Percentiles rank a stretch among this genome's conserved stretches.
phyloP scores from a whole-genome alignment of 208 protist species.

The Acanthamoeba healyi region DNA sequence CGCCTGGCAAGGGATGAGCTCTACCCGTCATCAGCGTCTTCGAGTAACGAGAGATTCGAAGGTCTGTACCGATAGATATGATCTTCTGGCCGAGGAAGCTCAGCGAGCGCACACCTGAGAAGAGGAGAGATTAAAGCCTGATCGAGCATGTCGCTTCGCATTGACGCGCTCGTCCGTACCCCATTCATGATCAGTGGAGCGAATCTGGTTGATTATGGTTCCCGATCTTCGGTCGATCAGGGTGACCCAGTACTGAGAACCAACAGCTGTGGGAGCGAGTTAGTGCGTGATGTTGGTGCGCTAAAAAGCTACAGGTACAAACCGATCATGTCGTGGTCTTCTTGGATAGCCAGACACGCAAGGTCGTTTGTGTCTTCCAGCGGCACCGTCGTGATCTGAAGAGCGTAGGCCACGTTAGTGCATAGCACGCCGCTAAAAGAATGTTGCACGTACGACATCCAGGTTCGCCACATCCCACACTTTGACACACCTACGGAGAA shows the following conservation, averaged over 20 bases:
- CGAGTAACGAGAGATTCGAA: background rate
- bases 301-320: too few species aligned
- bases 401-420: background rate
- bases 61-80: background rate
- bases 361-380: conserved; percentile 8
- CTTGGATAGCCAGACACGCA: background rate
- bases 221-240: conserved; percentile 14
- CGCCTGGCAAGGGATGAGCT: background rate
- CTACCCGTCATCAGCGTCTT: background rate
- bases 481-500: conserved; percentile 1
- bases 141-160: too few species aligned
- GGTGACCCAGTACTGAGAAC: conserved; percentile 24
- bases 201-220: background rate
- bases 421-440: background rate
- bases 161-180: background rate
- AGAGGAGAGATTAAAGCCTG: background rate
- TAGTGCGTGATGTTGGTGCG: too few species aligned
- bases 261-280: background rate
- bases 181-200: background rate
- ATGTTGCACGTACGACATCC: conserved; percentile 7
- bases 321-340: conserved; percentile 37
- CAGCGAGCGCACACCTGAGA: conserved; percentile 5
- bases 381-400: background rate
- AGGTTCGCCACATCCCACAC: conserved; percentile 40
- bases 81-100: conserved; percentile 15